Evolutionary conservation across 495 filamentous ascomycete species (phyloP).

Genomic region (Lophiotrema nucula): DNA sequence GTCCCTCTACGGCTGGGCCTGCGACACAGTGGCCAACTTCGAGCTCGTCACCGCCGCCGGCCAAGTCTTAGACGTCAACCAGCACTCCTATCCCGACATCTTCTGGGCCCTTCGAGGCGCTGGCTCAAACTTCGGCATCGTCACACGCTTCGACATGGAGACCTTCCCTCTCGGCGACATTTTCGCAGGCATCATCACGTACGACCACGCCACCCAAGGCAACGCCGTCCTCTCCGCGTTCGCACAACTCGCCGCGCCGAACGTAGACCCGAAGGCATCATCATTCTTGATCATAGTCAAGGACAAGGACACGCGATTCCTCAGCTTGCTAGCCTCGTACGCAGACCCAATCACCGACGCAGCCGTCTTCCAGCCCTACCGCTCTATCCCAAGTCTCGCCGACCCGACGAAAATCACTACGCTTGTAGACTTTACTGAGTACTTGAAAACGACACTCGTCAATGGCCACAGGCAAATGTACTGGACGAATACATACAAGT

Average conservation of each 20-base stretch:
- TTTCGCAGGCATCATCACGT: background rate
- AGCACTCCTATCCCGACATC: slow-evolving; percentile 45
- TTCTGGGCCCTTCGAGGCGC: slow-evolving; percentile 50
- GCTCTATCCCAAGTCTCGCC: background rate
- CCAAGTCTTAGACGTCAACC: slow-evolving; percentile 45
- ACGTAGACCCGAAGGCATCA: slow-evolving; percentile 1
- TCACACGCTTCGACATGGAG: slow-evolving; percentile 15
- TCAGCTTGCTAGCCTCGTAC: slow-evolving; percentile 29
- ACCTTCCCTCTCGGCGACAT: slow-evolving; percentile 9
- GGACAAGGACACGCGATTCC: background rate
- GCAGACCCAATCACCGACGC: slow-evolving; percentile 37
- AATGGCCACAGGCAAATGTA: slow-evolving; percentile 3
- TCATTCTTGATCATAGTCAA: background rate
- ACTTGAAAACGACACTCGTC: background rate
- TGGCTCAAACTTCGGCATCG: slow-evolving; percentile 36
- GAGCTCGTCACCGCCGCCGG: slow-evolving; percentile 58
- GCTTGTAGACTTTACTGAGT: background rate
- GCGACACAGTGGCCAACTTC: slow-evolving; percentile 52
- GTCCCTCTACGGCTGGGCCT: slow-evolving; percentile 49
- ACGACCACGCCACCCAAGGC: background rate
- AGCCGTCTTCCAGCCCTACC: background rate
- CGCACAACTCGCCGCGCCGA: background rate
- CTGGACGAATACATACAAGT: slow-evolving; percentile 13
- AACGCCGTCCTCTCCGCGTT: slow-evolving; percentile 1
- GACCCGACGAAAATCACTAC: background rate